A percentile compares a stretch with the other conserved stretches of the same genome.
phyloP scores from a whole-genome alignment of 2,329 filamentous ascomycete species.

The Fusarium pseudoanthophilum region DNA sequence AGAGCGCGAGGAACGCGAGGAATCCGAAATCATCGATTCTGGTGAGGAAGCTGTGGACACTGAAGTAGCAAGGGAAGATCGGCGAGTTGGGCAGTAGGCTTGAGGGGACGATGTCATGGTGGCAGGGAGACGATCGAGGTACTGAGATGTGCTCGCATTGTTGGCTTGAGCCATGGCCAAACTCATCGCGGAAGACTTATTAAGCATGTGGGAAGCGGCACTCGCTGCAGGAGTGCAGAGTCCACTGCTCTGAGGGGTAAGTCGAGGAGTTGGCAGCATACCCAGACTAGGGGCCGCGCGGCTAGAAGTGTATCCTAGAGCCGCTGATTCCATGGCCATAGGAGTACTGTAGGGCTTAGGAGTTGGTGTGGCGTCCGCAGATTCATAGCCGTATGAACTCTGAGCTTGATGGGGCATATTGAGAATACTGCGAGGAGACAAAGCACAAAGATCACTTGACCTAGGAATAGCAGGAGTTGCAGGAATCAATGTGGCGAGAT shows the following conservation, averaged over 20 bases:
- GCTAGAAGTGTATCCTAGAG: slow-evolving; percentile 57
- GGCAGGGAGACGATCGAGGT: slow-evolving; percentile 63
- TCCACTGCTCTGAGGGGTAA: slow-evolving; percentile 66
- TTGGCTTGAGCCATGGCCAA: slow-evolving; percentile 68
- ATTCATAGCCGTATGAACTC: slow-evolving; percentile 50
- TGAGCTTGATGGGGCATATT: slow-evolving; percentile 55
- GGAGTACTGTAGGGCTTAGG: slow-evolving; percentile 56
- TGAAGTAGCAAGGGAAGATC: slow-evolving; percentile 72
- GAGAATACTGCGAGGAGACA: slow-evolving; percentile 57
- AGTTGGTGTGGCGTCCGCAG: slow-evolving; percentile 53
- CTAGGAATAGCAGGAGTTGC: slow-evolving; percentile 45
- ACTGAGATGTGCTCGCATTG: slow-evolving; percentile 58
- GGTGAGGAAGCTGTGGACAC: slow-evolving; percentile 72
- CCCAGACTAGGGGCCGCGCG: slow-evolving; percentile 64
- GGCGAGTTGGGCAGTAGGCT: slow-evolving; percentile 61
- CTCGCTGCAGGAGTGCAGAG: slow-evolving; percentile 70
- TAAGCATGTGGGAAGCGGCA: slow-evolving; percentile 61
- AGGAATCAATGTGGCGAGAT: slow-evolving; percentile 64
- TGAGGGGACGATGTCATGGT: slow-evolving; percentile 63
- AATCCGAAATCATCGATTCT: slow-evolving; percentile 74
- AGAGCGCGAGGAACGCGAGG: slow-evolving; percentile 69
- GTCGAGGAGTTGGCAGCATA: slow-evolving; percentile 67
- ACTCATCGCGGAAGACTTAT: slow-evolving; percentile 67
- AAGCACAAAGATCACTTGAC: slow-evolving; percentile 50
- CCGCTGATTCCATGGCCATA: slow-evolving; percentile 59